Evolutionary conservation across 768 basidiomycete genomes (phyloP).

Genomic region (Mycena olivaceomarginata): DNA sequence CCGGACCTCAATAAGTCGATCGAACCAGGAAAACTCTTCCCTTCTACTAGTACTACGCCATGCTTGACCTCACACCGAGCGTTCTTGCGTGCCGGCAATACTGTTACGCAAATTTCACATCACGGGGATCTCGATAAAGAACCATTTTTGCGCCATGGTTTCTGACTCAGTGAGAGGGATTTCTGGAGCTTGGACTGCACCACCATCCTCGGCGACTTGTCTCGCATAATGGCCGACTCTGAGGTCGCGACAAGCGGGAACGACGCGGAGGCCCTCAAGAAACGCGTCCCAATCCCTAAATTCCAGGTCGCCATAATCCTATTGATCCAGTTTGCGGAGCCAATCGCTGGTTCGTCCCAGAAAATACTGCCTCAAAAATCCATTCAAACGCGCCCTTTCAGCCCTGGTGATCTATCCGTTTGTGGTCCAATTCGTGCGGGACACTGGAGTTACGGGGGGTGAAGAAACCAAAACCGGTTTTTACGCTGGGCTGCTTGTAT

Average conservation of each 20-base stretch:
- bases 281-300: slow-evolving; percentile 29
- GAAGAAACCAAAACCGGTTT: slow-evolving; percentile 35
- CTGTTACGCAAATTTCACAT: too few relatives aligned
- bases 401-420: slow-evolving; percentile 36
- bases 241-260: not conserved
- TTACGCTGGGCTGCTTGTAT: slow-evolving; percentile 33
- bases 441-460: slow-evolving; percentile 29
- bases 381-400: not conserved
- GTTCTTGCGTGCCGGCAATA: too few relatives aligned
- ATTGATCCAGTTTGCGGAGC: slow-evolving; percentile 29
- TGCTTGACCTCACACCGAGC: too few relatives aligned
- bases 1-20: too few relatives aligned
- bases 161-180: too few relatives aligned
- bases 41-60: too few relatives aligned
- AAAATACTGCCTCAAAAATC: not conserved
- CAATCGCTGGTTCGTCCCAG: slow-evolving; percentile 25
- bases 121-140: too few relatives aligned
- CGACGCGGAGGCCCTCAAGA: not conserved
- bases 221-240: not conserved
- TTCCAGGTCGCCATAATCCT: slow-evolving; percentile 28
- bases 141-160: too few relatives aligned
- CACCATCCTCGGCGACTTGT: not conserved
- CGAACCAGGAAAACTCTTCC: too few relatives aligned
- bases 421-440: slow-evolving; percentile 25
- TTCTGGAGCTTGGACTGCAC: too few relatives aligned